Evolutionary conservation across 345 rosid species (phyloP), one percentile per base, ranked within the genome.

Genomic region (Noccaea bulbosa): DNA sequence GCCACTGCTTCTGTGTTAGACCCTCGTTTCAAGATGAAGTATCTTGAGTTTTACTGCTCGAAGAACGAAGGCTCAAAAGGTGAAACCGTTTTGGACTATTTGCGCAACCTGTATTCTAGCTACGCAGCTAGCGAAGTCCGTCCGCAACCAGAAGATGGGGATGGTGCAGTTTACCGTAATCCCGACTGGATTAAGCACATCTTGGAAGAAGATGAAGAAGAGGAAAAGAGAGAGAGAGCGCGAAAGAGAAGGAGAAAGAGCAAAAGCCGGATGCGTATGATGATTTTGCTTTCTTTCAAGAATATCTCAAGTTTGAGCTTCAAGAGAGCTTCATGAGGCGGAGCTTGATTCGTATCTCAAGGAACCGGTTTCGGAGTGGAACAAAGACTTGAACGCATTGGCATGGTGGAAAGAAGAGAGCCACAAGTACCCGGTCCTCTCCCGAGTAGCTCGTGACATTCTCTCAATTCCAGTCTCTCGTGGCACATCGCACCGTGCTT

Each of bases 21-120:
- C 76, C 97, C 97, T 17, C 85, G 96, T 70, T 91, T 83, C 71
- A 88, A 91, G 74, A 81, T 86, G 90, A 88, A 85, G 82, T 85
- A 88, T 61, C 77, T 91, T 4, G 86, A 88, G 64, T 85, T 86
- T 72, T 88, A 85, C 74, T 88, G 87, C 77, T 53, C 87, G 4
- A 87, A 70, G 78, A 74, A 85, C 6, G 78, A 75, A 49, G 86
- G 74, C 17, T 73, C 52, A 22, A 85, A 84, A 83, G 76, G 81
- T 64, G 82, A 85, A 77, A 67, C 66, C 34, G 85, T 87, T 66
- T 83, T 87, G 81, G 88, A 86, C 27, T 83, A 84, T 34, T 54
- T 91, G 51, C 88, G 81, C 52, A 81, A 82, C 22, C 87, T 91
- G 15, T 88, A 73, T 70, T 57, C 65, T 22, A 89, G 78, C 46